Conservation (phyloP, 2,329 filamentous ascomycete species). For the Neofusicoccum laricinum region DNA sequence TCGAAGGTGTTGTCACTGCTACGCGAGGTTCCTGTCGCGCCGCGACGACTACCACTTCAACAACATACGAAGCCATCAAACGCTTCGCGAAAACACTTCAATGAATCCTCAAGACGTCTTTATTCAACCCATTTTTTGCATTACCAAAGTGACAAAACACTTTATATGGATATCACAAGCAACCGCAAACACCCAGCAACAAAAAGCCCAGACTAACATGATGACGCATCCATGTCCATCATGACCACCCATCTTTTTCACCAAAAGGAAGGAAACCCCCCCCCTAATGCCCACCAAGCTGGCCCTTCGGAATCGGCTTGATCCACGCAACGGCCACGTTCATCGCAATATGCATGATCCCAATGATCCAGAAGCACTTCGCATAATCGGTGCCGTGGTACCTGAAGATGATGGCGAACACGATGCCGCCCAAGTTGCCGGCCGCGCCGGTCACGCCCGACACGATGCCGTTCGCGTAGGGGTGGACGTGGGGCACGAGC, state of each 20-base stretch:
- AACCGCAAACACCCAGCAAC: too few species aligned
- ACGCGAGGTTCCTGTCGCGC: too few species aligned
- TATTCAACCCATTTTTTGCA: too few species aligned
- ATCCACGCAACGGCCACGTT: conserved; percentile 67
- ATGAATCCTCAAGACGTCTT: too few species aligned
- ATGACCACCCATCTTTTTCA: not conserved
- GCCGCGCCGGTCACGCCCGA: conserved; percentile 75
- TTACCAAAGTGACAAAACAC: too few species aligned
- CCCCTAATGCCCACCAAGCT: conserved; percentile 44
- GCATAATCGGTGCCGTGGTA: conserved; percentile 68
- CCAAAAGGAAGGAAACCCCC: not conserved
- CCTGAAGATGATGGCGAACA: conserved; percentile 81
- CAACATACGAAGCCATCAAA: too few species aligned
- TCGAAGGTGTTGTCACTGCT: too few species aligned
- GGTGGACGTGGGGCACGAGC: conserved; percentile 82
- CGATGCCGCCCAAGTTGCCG: conserved; percentile 80
- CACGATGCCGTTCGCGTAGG: conserved; percentile 72
- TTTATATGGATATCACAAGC: too few species aligned
- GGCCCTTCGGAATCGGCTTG: conserved; percentile 53
- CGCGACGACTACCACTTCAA: too few species aligned
- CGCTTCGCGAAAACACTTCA: too few species aligned
- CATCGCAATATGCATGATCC: conserved; percentile 67
- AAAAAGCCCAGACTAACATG: too few species aligned
- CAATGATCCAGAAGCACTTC: conserved; percentile 77
- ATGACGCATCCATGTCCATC: not conserved